Evolutionary conservation across 83 land plant species (phyloP), one percentile per base, ranked within the genome.

Genomic region (Diphasiastrum complanatum): DNA sequence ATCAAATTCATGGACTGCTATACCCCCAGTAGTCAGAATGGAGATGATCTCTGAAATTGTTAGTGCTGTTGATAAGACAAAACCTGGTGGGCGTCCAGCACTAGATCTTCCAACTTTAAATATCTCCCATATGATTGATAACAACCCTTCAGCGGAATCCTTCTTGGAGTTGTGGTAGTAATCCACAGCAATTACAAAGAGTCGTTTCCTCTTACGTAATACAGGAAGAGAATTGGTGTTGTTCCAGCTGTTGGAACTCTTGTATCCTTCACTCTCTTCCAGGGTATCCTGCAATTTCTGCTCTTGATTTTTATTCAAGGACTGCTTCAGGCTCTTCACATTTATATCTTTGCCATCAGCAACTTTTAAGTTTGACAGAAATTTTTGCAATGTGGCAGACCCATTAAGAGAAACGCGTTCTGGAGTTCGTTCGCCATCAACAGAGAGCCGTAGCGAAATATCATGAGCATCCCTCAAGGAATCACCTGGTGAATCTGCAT

Each of bases 381-480:
- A 18, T 50, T 64, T 69, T 25, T 69, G 52, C 14, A 18, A 31
- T 19, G 63, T 51, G 30, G 26, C 27, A 1, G 64, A 23, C 19
- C 46, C 35, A 36, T 66, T 58, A 23, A 67, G n/a, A 37, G 34
- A 14, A 25, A 19, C 18, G 49, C 27, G 12, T 34, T 71, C 50
- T 2, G 73, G 79, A 23, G 63, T 34, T 61, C 62, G 79, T 10
- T 93, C 96, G 8, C 84, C 95, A 63, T 93, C 91, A 26, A 84
- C 63, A 3, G 92, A 85, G 16, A 90, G 81, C 52, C 86, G 61
- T 4, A 90, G 76, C 16, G 97, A 90, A 26, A 70, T 38, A 41
- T 70, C 90, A 26, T 83, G 84, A 12, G 81, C 86, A 47, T 93
- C 99, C 60, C 75, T 81, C 22, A 93, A 78, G 2, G 96, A 89